Conservation (phyloP, 169 alveolate species). For the Eimeria falciformis region DNA sequence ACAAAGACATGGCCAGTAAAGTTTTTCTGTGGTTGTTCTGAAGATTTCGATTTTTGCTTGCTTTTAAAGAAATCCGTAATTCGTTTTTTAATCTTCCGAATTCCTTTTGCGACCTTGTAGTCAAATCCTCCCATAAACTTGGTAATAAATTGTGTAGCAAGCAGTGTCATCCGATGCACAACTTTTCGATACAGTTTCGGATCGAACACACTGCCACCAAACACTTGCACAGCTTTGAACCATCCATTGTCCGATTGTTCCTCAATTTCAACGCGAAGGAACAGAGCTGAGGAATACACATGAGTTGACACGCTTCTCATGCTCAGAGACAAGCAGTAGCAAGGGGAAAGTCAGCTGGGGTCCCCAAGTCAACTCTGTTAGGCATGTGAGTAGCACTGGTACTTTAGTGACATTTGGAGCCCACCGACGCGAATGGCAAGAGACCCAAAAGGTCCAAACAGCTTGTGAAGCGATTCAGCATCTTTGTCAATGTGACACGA, state of each 20-base stretch:
- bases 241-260: slow-evolving; percentile 41
- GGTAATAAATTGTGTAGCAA: slow-evolving; percentile 27
- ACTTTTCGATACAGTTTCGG: slow-evolving; percentile 17
- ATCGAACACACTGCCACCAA: background rate
- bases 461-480: slow-evolving; percentile 33
- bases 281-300: slow-evolving; percentile 21
- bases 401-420: background rate
- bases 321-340: background rate
- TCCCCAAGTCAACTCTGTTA: background rate
- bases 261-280: slow-evolving; percentile 64
- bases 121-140: slow-evolving; percentile 57
- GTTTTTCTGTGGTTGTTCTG: background rate
- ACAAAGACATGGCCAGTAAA: slow-evolving; percentile 21
- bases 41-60: background rate
- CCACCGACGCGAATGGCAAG: slow-evolving; percentile 63
- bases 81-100: slow-evolving; percentile 10
- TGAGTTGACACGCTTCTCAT: background rate
- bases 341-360: background rate
- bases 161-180: background rate
- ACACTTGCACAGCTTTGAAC: slow-evolving; percentile 7
- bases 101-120: background rate
- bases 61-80: background rate
- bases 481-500: slow-evolving; percentile 14
- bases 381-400: background rate
- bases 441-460: slow-evolving; percentile 50